Evolutionary conservation across 495 filamentous ascomycete species (phyloP), one percentile per base, ranked within the genome.

Genomic region (Clohesyomyces aquaticus): DNA sequence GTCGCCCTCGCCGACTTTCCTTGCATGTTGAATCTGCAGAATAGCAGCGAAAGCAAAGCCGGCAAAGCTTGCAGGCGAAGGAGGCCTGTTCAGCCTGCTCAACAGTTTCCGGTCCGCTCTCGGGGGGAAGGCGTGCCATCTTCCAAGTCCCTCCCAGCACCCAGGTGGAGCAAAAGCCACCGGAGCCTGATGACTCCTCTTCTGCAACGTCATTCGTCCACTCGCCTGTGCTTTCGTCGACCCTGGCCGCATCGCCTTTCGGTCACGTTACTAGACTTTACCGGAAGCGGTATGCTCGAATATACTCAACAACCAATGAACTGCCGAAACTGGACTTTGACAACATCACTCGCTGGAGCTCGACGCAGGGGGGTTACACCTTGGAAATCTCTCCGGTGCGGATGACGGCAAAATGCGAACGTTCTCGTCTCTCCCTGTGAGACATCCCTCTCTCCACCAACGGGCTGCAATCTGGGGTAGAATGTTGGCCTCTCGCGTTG

Each of bases 231-330:
- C 67, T 59, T 28, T 32, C 25, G 41, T 1, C 14, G n/a, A 42
- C 61, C 66, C 61, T 58, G 57, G 51, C 27, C 58, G 63, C 62
- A 63, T 49, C 25, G 1, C 2, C 2, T 50, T 41, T 55, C 41
- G 42, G 48, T 70, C 63, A 66, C 46, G 67, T 70, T 27, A 70
- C 43, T 22, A 9, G 11, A 25, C 50, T 60, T 59, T 52, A 55
- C 65, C 53, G 23, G n/a, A 59, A 18, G 18, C 9, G 59, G 65
- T 18, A 63, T 41, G 19, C 35, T 1, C 18, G 27, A 18, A 49
- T 50, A 35, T 55, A 12, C 16, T 19, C 23, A 27, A 32, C 56
- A 41, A 49, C 63, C 63, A 66, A 66, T 64, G 54, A 60, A 22
- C 35, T 25, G 14, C 29, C 23, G 26, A 61, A 45, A 32, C 38